Conservation (phyloP, 2,329 filamentous ascomycete genomes). For the Aureobasidium sp. region DNA sequence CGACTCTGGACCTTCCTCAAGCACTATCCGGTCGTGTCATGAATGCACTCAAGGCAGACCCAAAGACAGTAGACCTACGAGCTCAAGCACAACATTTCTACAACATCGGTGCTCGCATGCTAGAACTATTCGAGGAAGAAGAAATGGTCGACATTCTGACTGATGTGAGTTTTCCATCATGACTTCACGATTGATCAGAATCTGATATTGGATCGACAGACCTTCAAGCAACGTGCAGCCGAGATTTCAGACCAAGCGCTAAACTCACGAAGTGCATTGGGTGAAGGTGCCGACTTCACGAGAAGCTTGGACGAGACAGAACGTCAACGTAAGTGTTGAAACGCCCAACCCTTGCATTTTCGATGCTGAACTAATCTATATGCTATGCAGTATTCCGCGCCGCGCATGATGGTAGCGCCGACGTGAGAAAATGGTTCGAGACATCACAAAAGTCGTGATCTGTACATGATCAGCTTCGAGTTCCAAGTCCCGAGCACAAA, state of each 20-base stretch:
- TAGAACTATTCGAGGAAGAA: constrained; percentile 88
- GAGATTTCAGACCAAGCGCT: constrained; percentile 85
- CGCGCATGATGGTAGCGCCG: constrained; percentile 42
- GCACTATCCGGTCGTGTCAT: constrained; percentile 73
- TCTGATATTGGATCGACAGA: constrained; percentile 38
- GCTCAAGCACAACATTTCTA: constrained; percentile 85
- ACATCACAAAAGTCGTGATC: constrained; percentile 17
- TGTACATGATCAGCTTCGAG: not conserved
- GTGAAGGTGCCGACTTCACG: constrained; percentile 69
- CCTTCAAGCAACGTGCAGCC: constrained; percentile 72
- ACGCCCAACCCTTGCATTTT: not conserved
- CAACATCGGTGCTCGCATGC: constrained; percentile 71
- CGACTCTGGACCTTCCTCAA: constrained; percentile 73
- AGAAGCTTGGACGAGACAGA: constrained; percentile 87
- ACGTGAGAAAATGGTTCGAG: constrained; percentile 39
- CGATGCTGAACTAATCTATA: not conserved
- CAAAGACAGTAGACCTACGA: constrained; percentile 75
- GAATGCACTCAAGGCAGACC: constrained; percentile 85
- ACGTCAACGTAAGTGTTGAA: constrained; percentile 50
- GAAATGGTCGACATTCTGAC: constrained; percentile 58
- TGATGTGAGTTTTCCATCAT: constrained; percentile 30
- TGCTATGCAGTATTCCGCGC: constrained; percentile 38
- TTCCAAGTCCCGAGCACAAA: too few species aligned
- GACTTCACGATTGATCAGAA: not conserved
- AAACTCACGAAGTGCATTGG: constrained; percentile 54